These are phyloP conservation scores for Chrysanthemum makinoi DNA, from an alignment of 129 eudicot genomes.

Conservation along the genomic window DNA sequence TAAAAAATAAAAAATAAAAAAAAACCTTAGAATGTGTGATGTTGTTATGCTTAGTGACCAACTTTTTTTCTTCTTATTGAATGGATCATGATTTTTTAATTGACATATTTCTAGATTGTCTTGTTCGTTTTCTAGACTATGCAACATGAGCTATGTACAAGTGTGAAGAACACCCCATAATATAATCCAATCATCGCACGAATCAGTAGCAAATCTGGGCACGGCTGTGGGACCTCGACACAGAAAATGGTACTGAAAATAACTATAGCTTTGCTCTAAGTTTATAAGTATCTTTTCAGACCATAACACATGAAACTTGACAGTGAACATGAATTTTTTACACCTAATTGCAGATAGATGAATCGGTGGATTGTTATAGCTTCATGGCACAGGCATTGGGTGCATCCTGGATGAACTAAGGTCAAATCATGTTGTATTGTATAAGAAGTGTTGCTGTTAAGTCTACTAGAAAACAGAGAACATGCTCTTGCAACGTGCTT, in stretches of 20 bases:
- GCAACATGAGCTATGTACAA: slow-evolving; percentile 77
- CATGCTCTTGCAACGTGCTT: neutral
- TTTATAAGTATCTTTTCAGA: neutral
- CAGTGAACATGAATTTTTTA: neutral
- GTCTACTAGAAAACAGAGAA: slow-evolving; percentile 3
- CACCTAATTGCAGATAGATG: slow-evolving; percentile 54
- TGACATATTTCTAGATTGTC: neutral
- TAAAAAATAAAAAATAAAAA: no score
- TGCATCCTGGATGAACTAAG: slow-evolving; percentile 61
- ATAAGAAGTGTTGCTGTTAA: neutral
- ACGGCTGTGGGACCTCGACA: slow-evolving; percentile 73
- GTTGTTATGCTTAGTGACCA: neutral
- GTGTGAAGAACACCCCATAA: slow-evolving; percentile 60
- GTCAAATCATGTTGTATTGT: neutral
- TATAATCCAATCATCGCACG: slow-evolving; percentile 74
- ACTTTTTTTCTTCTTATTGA: no score
- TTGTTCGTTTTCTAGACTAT: slow-evolving; percentile 44
- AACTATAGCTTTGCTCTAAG: neutral
- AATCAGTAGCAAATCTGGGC: slow-evolving; percentile 71
- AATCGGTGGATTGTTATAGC: slow-evolving; percentile 66
- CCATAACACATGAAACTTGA: neutral
- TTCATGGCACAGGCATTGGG: slow-evolving; percentile 75
- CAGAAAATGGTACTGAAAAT: slow-evolving; percentile 49
- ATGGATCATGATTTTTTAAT: no score
- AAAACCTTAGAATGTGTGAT: no score